Base-by-base conservation (phyloP, 495 filamentous ascomycete species). In the Daldinia grandis region DNA sequence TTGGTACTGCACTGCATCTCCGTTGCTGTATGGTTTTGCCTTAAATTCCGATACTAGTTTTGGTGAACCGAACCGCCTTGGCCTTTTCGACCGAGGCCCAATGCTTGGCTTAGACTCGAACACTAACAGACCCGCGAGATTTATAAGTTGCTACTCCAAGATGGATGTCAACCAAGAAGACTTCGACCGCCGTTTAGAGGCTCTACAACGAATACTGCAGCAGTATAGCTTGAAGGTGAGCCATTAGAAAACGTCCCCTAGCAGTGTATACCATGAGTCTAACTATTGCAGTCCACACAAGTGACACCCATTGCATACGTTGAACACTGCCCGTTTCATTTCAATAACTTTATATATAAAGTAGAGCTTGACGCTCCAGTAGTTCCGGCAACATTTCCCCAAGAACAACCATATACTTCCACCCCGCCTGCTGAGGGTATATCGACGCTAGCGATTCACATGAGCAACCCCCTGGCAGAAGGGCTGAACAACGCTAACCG, bases 261-360 rank as follows among this genome's bases (percentile, higher is more conserved):
- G 7, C 3, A 5, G 4, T 21, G 5, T 42, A n/a, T 42, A 24
- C 14, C 1, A 14, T 27, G 10, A 19, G 33, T 42, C 49, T 42
- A 21, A 63, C 60, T n/a, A 27, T 30, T 19, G 31, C 17, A 63
- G 49, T 55, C 49, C 19, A 54, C 60, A 9, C 31, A n/a, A 42
- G 60, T 54, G 15, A 55, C 49, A 12, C 49, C 60, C 15, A 63
- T 63, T 24, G 60, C 49, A 47, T 55, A 63, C 17, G 60, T 42
- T 31, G 31, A 54, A 24, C 25, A 54, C 33, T 55, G 49, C 24
- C 49, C 60, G 1, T 63, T 63, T 27, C 35, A 54, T 28, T 63
- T 63, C 35, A 63, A 54, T 25, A 63, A 63, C 31, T 63, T 54
- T 24, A 63, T 63, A 12, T 63, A 55, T 33, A 55, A 63, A 21